These are phyloP conservation scores for Bromus sterilis DNA, from an alignment of 176 grass and related monocot species.

Conservation along the genomic window DNA sequence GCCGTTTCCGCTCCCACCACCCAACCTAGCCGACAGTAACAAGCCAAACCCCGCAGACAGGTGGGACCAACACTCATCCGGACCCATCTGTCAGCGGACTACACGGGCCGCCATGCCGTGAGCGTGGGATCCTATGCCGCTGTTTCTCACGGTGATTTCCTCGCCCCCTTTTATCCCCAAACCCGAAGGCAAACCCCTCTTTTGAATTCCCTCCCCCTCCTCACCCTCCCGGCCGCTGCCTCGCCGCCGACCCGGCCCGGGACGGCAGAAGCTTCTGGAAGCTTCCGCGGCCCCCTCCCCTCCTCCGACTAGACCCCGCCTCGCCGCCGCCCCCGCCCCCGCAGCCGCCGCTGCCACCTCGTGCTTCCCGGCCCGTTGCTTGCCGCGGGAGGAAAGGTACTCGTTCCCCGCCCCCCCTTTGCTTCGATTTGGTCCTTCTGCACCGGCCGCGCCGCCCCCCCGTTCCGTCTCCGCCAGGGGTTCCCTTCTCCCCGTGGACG, in stretches of 20 bases:
- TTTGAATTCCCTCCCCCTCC: neutral
- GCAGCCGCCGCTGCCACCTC: neutral
- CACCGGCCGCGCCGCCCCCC: neutral
- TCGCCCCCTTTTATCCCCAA: neutral
- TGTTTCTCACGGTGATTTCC: neutral
- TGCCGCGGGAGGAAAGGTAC: slow-evolving; percentile 3
- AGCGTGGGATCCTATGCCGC: neutral
- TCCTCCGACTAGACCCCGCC: neutral
- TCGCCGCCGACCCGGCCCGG: neutral
- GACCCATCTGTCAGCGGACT: neutral
- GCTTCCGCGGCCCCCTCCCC: neutral
- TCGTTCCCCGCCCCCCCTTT: neutral
- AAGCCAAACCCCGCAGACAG: neutral
- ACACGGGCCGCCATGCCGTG: rapidly evolving
- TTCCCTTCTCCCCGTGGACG: neutral
- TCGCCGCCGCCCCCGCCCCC: neutral
- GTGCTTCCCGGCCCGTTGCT: neutral
- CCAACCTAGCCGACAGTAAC: neutral
- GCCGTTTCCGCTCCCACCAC: neutral
- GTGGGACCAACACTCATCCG: neutral
- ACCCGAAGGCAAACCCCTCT: neutral
- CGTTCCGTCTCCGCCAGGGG: neutral
- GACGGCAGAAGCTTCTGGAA: neutral
- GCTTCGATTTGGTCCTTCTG: neutral
- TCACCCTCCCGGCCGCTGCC: neutral